Percentiles rank a stretch among this genome's conserved stretches.
Conservation (phyloP, 768 basidiomycete genomes). For the Hemileccinum impolitum region DNA sequence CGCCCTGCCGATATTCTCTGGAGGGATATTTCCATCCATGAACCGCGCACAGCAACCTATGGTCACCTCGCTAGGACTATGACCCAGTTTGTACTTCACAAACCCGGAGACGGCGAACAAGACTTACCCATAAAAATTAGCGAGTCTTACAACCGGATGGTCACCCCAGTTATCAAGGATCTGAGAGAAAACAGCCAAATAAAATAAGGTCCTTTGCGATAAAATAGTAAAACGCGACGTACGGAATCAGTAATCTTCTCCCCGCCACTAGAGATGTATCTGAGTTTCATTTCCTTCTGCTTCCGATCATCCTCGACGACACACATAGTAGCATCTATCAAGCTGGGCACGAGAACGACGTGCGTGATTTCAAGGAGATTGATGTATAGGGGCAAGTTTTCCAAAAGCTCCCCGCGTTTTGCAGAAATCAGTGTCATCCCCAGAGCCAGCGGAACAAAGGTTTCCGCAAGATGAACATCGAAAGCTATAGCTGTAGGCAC, state of each 20-base stretch:
- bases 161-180: constrained; percentile 47
- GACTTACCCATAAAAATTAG: constrained; percentile 46
- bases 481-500: constrained; percentile 44
- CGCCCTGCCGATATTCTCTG: constrained; percentile 43
- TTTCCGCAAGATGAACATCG: constrained; percentile 49
- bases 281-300: constrained; percentile 31
- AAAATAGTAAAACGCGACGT: constrained; percentile 10
- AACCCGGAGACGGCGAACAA: neutral
- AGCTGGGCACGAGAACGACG: constrained; percentile 49
- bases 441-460: constrained; percentile 38
- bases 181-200: constrained; percentile 9
- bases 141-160: constrained; percentile 42
- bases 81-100: neutral
- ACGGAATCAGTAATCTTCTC: constrained; percentile 54
- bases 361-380: constrained; percentile 43
- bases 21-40: constrained; percentile 38
- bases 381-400: constrained; percentile 42
- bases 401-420: constrained; percentile 36
- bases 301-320: constrained; percentile 17
- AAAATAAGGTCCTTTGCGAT: neutral
- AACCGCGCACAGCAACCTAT: constrained; percentile 49
- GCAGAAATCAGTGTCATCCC: constrained; percentile 46
- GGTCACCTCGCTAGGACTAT: constrained; percentile 47
- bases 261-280: constrained; percentile 48
- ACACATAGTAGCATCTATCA: constrained; percentile 48